Base-by-base conservation (phyloP, 345 rosid genomes). In the Melastoma malabathricum region DNA sequence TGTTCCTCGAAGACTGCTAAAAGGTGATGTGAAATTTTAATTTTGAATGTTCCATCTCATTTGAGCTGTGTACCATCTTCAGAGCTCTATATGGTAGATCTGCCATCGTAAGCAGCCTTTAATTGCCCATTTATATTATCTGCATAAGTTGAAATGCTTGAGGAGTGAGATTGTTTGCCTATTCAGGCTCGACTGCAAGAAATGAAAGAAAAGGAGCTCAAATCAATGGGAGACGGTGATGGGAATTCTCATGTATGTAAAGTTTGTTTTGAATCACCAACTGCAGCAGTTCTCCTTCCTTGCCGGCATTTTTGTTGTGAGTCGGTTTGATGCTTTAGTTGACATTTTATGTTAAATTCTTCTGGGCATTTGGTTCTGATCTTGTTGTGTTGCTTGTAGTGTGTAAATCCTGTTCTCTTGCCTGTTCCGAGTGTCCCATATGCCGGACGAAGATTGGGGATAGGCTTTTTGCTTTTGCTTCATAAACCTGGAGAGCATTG, bases 251-350 rank as follows among this genome's bases (percentile, higher is more conserved):
- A 84, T 43, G 73, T 81, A 65, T 92, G 98, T 78, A 92, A 92
- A 87, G 90, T 87, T 34, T 87, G 98, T 70, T 92, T 87, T 45
- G 98, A 92, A 60, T 84, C 97, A 52, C 70, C 88, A 56, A 92
- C 98, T 0, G 97, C 98, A 31, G 88, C 98, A 50, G 82, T 92
- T 72, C 83, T 92, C 66, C 96, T 92, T 55, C 98, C 98, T 50
- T 92, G 98, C 63, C 86, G 95, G 54, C 98, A 92, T 84, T 92
- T 92, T 81, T 87, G 97, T 67, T 68, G 97, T 92, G 72, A 82
- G 98, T 73, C 58, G 13, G 41, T 54, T 39, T 18, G 46, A 31
- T 20, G 38, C 38, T 29, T 29, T 10, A 29, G 38, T 29, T 29
- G 39, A 48, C 19, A 17, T 43, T 20, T 18, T n/a, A 50, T 27